phyloP scores from a whole-genome alignment of 768 basidiomycete genomes.

The Russula sp. region DNA sequence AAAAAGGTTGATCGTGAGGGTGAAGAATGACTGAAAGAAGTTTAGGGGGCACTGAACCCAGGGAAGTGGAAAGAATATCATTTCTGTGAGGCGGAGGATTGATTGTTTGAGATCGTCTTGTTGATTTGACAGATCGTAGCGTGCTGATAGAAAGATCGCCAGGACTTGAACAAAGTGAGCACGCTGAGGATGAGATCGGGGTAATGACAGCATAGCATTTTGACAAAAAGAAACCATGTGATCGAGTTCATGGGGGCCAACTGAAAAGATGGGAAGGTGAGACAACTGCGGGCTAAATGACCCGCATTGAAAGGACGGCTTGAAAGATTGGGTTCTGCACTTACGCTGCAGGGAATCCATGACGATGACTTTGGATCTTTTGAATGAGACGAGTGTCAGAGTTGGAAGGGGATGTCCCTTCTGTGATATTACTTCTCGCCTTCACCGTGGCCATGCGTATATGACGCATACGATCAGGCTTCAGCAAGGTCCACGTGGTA shows the following conservation, averaged over 20 bases:
- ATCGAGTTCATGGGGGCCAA: neutral
- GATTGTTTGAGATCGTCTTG: neutral
- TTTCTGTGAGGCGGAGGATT: neutral
- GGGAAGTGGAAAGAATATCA: neutral
- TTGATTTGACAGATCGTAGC: neutral
- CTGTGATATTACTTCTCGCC: too few species aligned
- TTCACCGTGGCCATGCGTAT: too few species aligned
- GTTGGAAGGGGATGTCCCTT: too few species aligned
- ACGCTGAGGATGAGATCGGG: neutral
- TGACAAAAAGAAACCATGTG: neutral
- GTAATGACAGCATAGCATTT: neutral
- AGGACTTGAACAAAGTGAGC: neutral
- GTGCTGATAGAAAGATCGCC: neutral
- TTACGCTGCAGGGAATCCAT: neutral
- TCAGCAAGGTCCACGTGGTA: too few species aligned
- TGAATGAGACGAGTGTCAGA: too few species aligned
- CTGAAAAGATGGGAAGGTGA: neutral
- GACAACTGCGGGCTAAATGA: neutral
- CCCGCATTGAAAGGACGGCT: neutral
- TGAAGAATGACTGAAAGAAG: neutral
- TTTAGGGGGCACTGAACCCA: neutral
- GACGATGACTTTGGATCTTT: neutral
- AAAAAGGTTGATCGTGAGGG: neutral
- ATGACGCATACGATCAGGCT: too few species aligned
- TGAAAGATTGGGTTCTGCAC: neutral